phyloP scores from a whole-genome alignment of 257 asterid genomes.

The Linderniella brevidens region DNA sequence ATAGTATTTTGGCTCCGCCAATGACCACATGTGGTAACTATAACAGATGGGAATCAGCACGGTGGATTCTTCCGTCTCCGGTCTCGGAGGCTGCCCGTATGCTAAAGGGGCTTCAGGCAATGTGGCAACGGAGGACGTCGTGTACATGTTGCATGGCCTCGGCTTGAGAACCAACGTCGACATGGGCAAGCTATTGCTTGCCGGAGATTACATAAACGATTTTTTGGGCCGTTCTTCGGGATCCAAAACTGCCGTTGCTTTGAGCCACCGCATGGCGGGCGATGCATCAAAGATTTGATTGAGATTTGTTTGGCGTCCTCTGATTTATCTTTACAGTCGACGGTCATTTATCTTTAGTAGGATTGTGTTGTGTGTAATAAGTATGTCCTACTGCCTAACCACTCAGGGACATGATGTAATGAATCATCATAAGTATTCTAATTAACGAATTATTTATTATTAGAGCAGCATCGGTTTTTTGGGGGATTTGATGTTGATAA shows the following conservation, averaged over 20 bases:
- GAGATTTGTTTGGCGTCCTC: not conserved
- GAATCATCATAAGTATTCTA: too few species aligned
- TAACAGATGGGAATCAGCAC: constrained; percentile 92
- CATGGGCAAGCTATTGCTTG: constrained; percentile 47
- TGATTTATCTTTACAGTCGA: constrained; percentile 6
- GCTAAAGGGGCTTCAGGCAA: constrained; percentile 93
- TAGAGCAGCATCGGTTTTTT: too few species aligned
- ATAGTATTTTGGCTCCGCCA: too few species aligned
- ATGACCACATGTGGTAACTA: too few species aligned
- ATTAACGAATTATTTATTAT: too few species aligned
- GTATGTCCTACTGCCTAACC: too few species aligned
- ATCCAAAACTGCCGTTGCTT: constrained; percentile 76
- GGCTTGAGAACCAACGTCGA: constrained; percentile 58
- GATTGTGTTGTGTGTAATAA: not conserved
- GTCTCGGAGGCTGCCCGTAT: constrained; percentile 88
- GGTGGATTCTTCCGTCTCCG: constrained; percentile 75
- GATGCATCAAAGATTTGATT: constrained; percentile 30
- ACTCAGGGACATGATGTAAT: too few species aligned
- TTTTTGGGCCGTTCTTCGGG: constrained; percentile 51
- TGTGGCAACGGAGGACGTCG: constrained; percentile 86
- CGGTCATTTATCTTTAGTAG: not conserved
- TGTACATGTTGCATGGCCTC: constrained; percentile 76
- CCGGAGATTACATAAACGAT: constrained; percentile 60
- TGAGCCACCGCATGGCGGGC: constrained; percentile 18
- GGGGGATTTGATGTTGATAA: too few species aligned